Conservation (phyloP, 2,329 filamentous ascomycete species). For the Ophiostoma pallidulum region DNA sequence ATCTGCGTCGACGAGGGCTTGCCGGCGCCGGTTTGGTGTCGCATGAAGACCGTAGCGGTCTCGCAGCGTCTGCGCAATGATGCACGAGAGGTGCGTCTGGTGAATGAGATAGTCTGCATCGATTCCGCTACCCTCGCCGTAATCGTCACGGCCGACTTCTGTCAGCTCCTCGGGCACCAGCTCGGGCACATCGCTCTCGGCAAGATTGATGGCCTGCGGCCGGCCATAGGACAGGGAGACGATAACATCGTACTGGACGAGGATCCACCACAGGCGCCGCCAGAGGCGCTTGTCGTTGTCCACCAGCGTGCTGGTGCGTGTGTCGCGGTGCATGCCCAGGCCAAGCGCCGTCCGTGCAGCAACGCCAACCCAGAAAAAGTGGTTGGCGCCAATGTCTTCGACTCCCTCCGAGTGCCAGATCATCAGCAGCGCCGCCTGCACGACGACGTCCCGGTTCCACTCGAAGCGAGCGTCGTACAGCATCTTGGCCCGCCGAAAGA, state of each 20-base stretch:
- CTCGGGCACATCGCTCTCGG: constrained; percentile 7
- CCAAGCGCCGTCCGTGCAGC: constrained; percentile 43
- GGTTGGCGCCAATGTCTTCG: constrained; percentile 45
- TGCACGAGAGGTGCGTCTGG: constrained; percentile 6
- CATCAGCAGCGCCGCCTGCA: constrained; percentile 45
- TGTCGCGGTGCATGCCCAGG: constrained; percentile 41
- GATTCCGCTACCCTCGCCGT: not conserved
- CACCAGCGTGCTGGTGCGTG: constrained; percentile 20
- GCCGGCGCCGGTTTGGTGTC: constrained; percentile 1
- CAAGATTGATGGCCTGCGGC: not conserved
- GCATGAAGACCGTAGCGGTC: constrained; percentile 10
- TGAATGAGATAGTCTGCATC: constrained; percentile 1
- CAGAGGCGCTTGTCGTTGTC: constrained; percentile 27
- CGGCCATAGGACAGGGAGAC: constrained; percentile 6
- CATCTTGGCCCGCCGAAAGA: constrained; percentile 44
- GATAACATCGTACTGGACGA: constrained; percentile 7
- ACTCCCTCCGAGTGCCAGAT: constrained; percentile 48
- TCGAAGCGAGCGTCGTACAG: constrained; percentile 45
- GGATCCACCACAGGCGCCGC: constrained; percentile 13
- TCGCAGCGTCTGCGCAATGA: constrained; percentile 6
- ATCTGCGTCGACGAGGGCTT: constrained; percentile 8
- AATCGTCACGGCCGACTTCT: not conserved
- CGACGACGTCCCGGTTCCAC: constrained; percentile 40
- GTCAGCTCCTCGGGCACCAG: not conserved
- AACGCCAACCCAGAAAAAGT: constrained; percentile 43